phyloP scores from a whole-genome alignment of 108 stramenopile species.

The Chaetoceros tenuissimus region DNA sequence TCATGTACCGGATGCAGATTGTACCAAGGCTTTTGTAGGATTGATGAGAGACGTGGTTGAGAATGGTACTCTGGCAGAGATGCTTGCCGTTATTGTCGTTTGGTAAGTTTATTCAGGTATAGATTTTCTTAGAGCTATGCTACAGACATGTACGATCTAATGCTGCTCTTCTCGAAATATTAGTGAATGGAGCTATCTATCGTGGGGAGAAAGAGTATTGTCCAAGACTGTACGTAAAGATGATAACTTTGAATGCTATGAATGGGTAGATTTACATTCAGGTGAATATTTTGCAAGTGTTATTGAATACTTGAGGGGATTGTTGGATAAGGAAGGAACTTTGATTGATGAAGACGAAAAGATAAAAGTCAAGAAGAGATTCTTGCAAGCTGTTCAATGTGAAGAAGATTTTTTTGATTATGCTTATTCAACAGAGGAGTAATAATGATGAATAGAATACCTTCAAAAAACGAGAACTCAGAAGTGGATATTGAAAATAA shows the following conservation, averaged over 20 bases:
- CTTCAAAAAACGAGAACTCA: too few species aligned
- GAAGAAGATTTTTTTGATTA: constrained; percentile 65
- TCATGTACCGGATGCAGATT: constrained; percentile 30
- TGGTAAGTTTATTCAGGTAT: too few species aligned
- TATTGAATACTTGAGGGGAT: constrained; percentile 38
- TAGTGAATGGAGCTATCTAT: constrained; percentile 61
- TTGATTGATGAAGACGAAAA: constrained; percentile 20
- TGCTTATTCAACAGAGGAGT: too few species aligned
- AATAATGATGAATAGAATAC: too few species aligned
- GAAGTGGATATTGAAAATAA: too few species aligned
- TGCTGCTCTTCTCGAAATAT: too few species aligned
- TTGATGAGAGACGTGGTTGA: constrained; percentile 43
- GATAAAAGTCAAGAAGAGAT: constrained; percentile 25
- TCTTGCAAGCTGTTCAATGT: constrained; percentile 42
- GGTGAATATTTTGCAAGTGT: constrained; percentile 43
- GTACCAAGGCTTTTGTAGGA: constrained; percentile 25
- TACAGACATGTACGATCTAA: too few species aligned
- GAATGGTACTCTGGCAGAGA: constrained; percentile 43
- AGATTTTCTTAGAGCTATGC: too few species aligned
- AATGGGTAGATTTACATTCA: constrained; percentile 66
- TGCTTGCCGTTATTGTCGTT: constrained; percentile 55
- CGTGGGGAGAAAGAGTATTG: constrained; percentile 47
- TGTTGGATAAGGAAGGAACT: constrained; percentile 50
- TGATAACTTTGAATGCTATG: constrained; percentile 41
- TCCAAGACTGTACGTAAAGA: constrained; percentile 22